Evolutionary conservation across 2,329 filamentous ascomycete species (phyloP).

Genomic region (Aspergillus piperis): DNA sequence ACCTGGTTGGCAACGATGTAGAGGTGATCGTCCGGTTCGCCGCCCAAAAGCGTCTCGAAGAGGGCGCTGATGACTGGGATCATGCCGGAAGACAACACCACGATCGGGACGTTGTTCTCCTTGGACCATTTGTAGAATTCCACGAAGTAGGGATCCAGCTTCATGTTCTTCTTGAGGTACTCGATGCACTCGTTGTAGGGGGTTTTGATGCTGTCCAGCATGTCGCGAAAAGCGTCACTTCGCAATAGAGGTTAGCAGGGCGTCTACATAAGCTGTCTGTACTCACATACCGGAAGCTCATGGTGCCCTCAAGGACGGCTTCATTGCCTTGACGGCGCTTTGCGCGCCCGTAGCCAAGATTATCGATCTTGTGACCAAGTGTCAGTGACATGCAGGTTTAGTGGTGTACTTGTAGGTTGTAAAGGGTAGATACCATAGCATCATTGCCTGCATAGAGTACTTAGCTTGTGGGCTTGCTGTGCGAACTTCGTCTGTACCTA

Average conservation of each 20-base stretch:
- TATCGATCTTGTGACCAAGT: constrained; percentile 71
- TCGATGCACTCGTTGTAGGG: constrained; percentile 82
- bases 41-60: constrained; percentile 77
- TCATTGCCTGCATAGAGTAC: constrained; percentile 57
- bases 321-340: constrained; percentile 72
- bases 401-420: not conserved
- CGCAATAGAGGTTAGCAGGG: constrained; percentile 7
- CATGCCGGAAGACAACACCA: constrained; percentile 93
- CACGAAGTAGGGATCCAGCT: constrained; percentile 83
- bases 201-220: constrained; percentile 83
- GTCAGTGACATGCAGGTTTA: constrained; percentile 44
- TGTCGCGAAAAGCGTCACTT: constrained; percentile 79
- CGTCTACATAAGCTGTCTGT: not conserved
- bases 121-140: constrained; percentile 84
- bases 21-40: constrained; percentile 68
- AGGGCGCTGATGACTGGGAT: constrained; percentile 83
- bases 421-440: constrained; percentile 53
- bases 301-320: constrained; percentile 70
- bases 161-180: constrained; percentile 77
- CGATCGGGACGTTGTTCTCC: constrained; percentile 82
- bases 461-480: constrained; percentile 16
- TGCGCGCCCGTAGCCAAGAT: constrained; percentile 76
- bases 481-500: constrained; percentile 36
- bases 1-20: constrained; percentile 91
- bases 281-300: constrained; percentile 66